Percentiles rank a stretch among this genome's conserved stretches.
Conservation (phyloP, 2,329 filamentous ascomycete species). For the Aspergillus felis region DNA sequence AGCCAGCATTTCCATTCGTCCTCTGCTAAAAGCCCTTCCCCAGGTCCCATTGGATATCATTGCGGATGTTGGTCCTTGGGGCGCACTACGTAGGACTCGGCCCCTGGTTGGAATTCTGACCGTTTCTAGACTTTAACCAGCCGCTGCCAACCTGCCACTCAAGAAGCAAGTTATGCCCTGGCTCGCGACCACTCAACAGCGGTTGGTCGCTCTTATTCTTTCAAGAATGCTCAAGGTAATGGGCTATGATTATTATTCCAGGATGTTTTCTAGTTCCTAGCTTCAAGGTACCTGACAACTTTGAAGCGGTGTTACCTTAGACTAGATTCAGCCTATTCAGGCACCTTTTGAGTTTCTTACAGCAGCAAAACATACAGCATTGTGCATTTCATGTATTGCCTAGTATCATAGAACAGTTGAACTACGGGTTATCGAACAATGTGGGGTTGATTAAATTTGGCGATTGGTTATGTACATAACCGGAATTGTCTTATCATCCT, state of each 20-base stretch:
- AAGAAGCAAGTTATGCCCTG: background rate
- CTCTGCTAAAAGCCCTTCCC: background rate
- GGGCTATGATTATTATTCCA: background rate
- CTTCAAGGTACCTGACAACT: background rate
- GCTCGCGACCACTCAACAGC: too few species aligned
- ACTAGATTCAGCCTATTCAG: too few species aligned
- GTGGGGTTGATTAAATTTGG: slow-evolving; percentile 10
- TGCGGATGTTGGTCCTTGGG: too few species aligned
- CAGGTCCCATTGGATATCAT: background rate
- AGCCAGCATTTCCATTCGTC: background rate
- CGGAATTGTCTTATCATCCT: slow-evolving; percentile 11
- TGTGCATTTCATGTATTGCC: slow-evolving; percentile 3
- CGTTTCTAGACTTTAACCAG: background rate
- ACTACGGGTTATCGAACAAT: slow-evolving; percentile 3
- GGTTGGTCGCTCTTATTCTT: too few species aligned
- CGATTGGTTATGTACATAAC: slow-evolving; percentile 11
- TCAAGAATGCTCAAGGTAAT: background rate
- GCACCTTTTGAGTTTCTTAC: background rate
- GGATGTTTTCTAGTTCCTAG: background rate
- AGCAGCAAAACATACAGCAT: background rate
- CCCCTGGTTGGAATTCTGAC: background rate
- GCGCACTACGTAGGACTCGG: background rate
- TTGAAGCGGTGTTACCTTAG: background rate
- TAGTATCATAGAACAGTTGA: slow-evolving; percentile 12
- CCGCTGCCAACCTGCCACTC: background rate